Base-by-base conservation (phyloP, 257 asterid species). In the Agastache rugosa region DNA sequence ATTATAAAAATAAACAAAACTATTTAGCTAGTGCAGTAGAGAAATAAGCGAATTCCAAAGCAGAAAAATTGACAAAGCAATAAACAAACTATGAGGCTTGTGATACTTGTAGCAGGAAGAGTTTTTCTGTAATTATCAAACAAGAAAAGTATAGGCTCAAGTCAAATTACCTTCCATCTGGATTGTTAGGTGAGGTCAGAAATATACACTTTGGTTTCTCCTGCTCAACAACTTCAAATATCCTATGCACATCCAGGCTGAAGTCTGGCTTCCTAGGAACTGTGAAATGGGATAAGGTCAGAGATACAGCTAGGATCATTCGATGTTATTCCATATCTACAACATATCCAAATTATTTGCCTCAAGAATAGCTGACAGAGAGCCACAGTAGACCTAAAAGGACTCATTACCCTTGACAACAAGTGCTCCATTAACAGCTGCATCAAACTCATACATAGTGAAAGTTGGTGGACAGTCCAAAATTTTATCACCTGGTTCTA, bases 391-490 rank as follows among this genome's bases (percentile, higher is more conserved):
- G 58, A 74, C 61, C 60, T 35, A 64, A 74, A 20, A 58, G 29
- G 10, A 29, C 7, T 76, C 70, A 35, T 64, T 80, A 92, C 99
- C 98, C 85, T 94, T 94, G 80, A 90, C 69, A 69, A 94, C 96
- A 82, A 61, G 80, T 75, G 98, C 99, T 48, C 88, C 97, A 85
- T 94, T 94, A 75, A 94, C 98, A 80, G 91, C 92, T 68, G 99
- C 99, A 83, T 94, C 99, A 87, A 94, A 94, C 83, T 94, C 99
- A 60, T 94, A 94, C 99, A 92, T 94, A 2, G 97, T 88, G 80
- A 94, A 94, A 41, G 99, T 94, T 70, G 98, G 99, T 35, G 99
- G 99, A 79, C 98, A 92, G 84, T 94, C 99, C 80, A 94, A 81
- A 79, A 92, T 94, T 79, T 89, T 92, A 72, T 94, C 99, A 74